Conservation (phyloP, 1,139 yeast species). For the Debaryomycetaceae sp. region DNA sequence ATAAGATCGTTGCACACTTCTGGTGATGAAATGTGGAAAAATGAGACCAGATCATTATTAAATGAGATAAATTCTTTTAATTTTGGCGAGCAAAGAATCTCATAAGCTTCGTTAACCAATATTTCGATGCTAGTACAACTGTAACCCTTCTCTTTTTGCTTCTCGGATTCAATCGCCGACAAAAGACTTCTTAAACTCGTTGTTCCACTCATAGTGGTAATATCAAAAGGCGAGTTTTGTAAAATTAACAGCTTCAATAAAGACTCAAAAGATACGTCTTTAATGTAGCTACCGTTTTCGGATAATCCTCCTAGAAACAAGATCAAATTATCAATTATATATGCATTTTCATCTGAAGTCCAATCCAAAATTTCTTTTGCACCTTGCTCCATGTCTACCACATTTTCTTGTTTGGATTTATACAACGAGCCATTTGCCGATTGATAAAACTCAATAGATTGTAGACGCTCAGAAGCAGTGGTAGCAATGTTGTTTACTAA, state of each 20-base stretch:
- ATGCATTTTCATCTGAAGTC: conserved; percentile 47
- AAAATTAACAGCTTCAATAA: conserved; percentile 45
- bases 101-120: conserved; percentile 13
- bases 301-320: conserved; percentile 46
- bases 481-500: conserved; percentile 48
- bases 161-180: conserved; percentile 54
- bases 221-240: conserved; percentile 59
- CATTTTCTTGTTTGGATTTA: conserved; percentile 32
- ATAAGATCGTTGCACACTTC: conserved; percentile 32
- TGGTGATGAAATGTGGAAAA: conserved; percentile 21
- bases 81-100: conserved; percentile 4
- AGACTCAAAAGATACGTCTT: conserved; percentile 36
- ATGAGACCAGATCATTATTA: conserved; percentile 16
- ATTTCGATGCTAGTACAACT: conserved; percentile 16
- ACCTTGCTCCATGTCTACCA: conserved; percentile 37
- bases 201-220: conserved; percentile 52
- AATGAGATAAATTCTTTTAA: conserved; percentile 18
- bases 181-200: conserved; percentile 53
- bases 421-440: conserved; percentile 45
- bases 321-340: conserved; percentile 45
- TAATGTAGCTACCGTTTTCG: conserved; percentile 40
- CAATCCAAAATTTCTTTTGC: conserved; percentile 44
- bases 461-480: conserved; percentile 29
- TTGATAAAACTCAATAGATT: conserved; percentile 40
- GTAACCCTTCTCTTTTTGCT: conserved; percentile 46